These are phyloP conservation scores for Hypomontagnella submonticulosa DNA, from an alignment of 495 filamentous ascomycete genomes.

Conservation along the genomic window DNA sequence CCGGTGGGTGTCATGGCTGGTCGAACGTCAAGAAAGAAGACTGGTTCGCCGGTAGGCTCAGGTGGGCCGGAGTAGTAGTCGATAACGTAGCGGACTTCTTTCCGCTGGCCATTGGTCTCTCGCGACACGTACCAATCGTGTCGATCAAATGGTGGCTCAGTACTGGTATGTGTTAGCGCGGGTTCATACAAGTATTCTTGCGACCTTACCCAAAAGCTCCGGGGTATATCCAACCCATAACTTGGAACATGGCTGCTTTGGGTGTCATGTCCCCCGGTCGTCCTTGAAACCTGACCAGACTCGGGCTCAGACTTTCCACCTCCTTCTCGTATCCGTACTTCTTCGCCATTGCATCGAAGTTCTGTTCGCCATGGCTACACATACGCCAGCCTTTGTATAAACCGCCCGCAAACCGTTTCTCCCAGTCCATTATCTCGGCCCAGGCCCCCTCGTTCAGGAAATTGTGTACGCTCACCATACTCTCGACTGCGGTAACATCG, in stretches of 20 bases:
- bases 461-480: constrained; percentile 97
- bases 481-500: constrained; percentile 90
- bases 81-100: constrained; percentile 94
- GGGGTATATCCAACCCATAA: constrained; percentile 83
- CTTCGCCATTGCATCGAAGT: constrained; percentile 48
- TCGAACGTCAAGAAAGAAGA: constrained; percentile 97
- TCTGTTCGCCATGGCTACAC: constrained; percentile 77
- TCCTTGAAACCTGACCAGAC: constrained; percentile 86
- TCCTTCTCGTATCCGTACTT: constrained; percentile 52
- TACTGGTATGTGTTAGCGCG: constrained; percentile 54
- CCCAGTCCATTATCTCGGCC: constrained; percentile 93
- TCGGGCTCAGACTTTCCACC: constrained; percentile 63
- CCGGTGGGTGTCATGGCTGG: constrained; percentile 89
- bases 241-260: constrained; percentile 82
- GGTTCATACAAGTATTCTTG: not conserved
- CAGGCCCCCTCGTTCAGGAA: constrained; percentile 98
- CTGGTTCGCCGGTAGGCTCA: constrained; percentile 89
- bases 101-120: constrained; percentile 64
- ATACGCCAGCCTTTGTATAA: constrained; percentile 75
- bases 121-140: constrained; percentile 96
- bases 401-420: constrained; percentile 81
- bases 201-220: constrained; percentile 73
- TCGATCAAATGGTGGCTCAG: constrained; percentile 92
- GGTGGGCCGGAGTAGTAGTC: constrained; percentile 94
- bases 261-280: constrained; percentile 89